Evolutionary conservation across 129 eudicot genomes (phyloP).

Genomic region (Mikania micrantha): DNA sequence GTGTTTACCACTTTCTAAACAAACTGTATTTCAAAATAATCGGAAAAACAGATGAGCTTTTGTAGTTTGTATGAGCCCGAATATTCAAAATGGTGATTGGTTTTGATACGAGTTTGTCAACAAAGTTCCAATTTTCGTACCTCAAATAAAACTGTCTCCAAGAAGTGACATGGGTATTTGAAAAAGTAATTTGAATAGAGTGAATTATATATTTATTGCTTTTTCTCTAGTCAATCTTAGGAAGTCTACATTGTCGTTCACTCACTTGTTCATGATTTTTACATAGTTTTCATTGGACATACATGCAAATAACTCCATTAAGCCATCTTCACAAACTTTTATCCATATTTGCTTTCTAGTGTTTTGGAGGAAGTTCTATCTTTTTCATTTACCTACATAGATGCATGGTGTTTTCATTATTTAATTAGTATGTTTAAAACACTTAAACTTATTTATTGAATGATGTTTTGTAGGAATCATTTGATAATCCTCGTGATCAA

Average conservation of each 20-base stretch:
- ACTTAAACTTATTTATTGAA: conserved; percentile 2
- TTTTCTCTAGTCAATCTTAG: background rate
- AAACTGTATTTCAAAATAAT: background rate
- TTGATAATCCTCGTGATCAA: conserved; percentile 62
- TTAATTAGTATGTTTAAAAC: background rate
- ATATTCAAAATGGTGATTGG: background rate
- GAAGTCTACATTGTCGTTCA: background rate
- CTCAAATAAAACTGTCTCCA: background rate
- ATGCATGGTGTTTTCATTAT: background rate
- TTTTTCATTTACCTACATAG: background rate
- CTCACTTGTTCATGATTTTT: background rate
- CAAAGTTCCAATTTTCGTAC: background rate
- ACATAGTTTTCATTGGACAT: no score
- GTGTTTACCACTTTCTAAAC: background rate
- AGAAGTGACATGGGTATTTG: background rate
- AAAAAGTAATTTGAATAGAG: no score
- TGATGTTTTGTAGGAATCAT: conserved; percentile 55
- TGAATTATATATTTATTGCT: background rate
- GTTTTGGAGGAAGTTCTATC: background rate
- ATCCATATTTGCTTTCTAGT: background rate
- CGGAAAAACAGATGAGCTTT: background rate
- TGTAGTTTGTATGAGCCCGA: background rate
- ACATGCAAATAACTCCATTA: background rate
- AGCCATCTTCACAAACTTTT: background rate
- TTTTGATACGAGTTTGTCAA: background rate